phyloP scores from a whole-genome alignment of 768 basidiomycete genomes.

The Trametes cingulata region DNA sequence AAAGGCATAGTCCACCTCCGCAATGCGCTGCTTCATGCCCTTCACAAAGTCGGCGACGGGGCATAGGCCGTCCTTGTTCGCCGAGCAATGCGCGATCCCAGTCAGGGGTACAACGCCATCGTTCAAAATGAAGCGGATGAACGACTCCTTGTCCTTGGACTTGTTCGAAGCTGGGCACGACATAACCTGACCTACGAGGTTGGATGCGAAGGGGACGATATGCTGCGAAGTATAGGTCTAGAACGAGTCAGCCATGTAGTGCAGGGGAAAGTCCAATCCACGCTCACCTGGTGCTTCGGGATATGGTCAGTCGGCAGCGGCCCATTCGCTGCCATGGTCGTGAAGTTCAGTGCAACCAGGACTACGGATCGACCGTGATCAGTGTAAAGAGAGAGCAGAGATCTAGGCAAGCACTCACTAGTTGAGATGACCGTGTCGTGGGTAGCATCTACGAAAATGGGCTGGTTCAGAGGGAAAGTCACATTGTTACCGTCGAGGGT shows the following conservation, averaged over 20 bases:
- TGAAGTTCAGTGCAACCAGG: conserved; percentile 48
- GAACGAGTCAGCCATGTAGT: not conserved
- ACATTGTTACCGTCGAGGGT: conserved; percentile 43
- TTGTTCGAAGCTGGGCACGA: conserved; percentile 35
- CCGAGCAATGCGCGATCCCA: conserved; percentile 42
- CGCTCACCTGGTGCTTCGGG: conserved; percentile 31
- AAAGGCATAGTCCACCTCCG: conserved; percentile 41
- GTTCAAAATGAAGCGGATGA: conserved; percentile 48
- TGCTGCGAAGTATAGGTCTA: conserved; percentile 43
- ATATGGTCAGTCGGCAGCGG: conserved; percentile 44
- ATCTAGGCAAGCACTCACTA: conserved; percentile 26
- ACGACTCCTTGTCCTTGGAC: conserved; percentile 28
- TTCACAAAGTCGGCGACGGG: conserved; percentile 40
- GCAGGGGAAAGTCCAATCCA: not conserved
- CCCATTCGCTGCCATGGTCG: conserved; percentile 41
- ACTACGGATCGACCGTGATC: conserved; percentile 26
- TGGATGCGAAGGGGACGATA: conserved; percentile 49
- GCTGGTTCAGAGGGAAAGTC: conserved; percentile 38
- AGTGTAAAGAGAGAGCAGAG: not conserved
- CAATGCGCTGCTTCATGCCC: conserved; percentile 39
- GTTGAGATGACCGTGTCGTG: conserved; percentile 48
- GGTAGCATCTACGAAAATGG: conserved; percentile 46
- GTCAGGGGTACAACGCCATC: conserved; percentile 51
- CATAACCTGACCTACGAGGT: conserved; percentile 49
- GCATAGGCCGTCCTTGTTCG: conserved; percentile 46